Evolutionary conservation across 1,139 yeast genomes (phyloP), one percentile per base, ranked within the genome.

Genomic region (Debaryomycetaceae sp.): DNA sequence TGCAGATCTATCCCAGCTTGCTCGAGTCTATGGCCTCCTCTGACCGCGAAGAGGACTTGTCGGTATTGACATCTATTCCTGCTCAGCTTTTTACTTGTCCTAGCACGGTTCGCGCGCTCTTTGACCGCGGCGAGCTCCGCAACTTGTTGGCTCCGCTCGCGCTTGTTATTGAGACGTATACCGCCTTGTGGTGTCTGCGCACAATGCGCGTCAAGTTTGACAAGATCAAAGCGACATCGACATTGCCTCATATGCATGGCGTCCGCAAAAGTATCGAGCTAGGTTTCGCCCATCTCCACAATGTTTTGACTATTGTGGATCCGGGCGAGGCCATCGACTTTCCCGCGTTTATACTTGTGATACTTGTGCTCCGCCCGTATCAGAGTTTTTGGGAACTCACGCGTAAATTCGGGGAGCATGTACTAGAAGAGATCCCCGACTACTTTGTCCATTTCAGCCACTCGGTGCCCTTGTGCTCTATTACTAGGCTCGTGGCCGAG

Each of bases 11-110:
- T 38, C 80, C 82, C 4, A 59, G 63, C 12, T 48, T 76, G 30
- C 52, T 74, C 11, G 55, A 58, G 3, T 58, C 66, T 4, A 53
- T 64, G 34, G 69, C 74, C 4, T 45, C 52, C 13, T 48, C 66
- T 18, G 92, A 80, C 43, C 58, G 87, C 33, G 90, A 80, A 46
- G 81, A 79, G 36, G 71, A 67, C 35, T 49, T 75, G 23, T 71
- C 72, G 26, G 55, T 72, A 4, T 38, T 77, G 28, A 49, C 58
- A 21, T 77, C 77, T 27, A 63, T 77, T 23, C 55, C 77, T 6
- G 60, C 72, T 3, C 92, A 80, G 41, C 52, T 78, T 13, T 73
- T 75, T 45, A 73, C 81, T 0, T 74, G 82, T 39, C 82, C 82
- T 1, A 64, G 68, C 6, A 69, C 74, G 22, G 66, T 74, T 1